Evolutionary conservation across 805 yeast species (phyloP), one percentile per base, ranked within the genome.

Genomic region (Zygosaccharomyces bailii): DNA sequence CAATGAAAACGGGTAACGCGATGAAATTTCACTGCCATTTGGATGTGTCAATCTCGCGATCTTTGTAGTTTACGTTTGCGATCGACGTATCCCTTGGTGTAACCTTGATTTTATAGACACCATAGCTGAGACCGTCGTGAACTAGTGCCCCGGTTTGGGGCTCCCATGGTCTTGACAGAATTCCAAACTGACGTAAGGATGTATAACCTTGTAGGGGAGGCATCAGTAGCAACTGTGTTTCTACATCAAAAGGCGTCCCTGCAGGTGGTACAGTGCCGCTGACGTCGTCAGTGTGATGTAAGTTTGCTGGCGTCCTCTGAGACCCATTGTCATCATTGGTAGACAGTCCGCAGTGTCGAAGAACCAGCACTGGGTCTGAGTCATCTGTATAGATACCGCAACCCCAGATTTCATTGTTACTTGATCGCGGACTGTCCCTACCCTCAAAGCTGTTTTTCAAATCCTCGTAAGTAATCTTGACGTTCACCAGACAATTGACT

Each of bases 361-460:
- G 67, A 0, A 82, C 84, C 4, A 86, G 72, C 29, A 91, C 72
- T 2, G 90, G 68, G 62, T 91, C 96, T 1, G 96, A 84, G 63
- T 91, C 99, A 64, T 93, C 98, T 0, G 97, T 86, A 64, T 91
- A 93, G 0, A 93, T 71, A 34, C 90, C 96, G 1, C 90, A 77
- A 2, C 99, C 99, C 98, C 98, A 91, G 1, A 89, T 51, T 36
- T 76, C 74, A 40, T 79, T 68, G 23, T 83, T 77, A 27, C 54
- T 57, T 10, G 68, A 70, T 40, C 78, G 71, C 23, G 68, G 70
- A 40, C 69, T 70, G 29, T 65, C 56, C 33, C 70, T 66, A 5
- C 65, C 56, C n/a, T 53, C 45, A 37, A 76, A 59, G 52, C 66
- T 72, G 10, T 48, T 37, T 10, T 20, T 25, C 5, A 61, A 45